phyloP scores from a whole-genome alignment of 1,284 basidiomycete genomes.

The Moesziomyces parantarcticus region DNA sequence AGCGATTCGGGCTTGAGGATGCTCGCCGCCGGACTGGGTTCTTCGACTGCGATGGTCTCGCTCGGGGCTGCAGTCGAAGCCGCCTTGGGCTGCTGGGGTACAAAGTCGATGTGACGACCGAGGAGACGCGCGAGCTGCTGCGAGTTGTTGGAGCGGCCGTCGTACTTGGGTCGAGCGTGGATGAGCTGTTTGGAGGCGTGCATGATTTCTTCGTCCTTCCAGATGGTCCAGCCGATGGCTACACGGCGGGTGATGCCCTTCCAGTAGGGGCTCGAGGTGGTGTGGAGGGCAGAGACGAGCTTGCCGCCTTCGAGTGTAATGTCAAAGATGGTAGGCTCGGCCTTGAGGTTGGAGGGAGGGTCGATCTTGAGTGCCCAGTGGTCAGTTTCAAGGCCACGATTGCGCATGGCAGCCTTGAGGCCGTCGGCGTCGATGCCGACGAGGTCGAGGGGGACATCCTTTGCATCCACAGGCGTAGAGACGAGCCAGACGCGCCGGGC shows the following conservation, averaged over 20 bases:
- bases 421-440: slow-evolving; percentile 42
- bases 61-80: slow-evolving; percentile 4
- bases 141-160: slow-evolving; percentile 40
- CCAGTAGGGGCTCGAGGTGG: slow-evolving; percentile 38
- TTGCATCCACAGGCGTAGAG: slow-evolving; percentile 29
- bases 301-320: slow-evolving; percentile 31
- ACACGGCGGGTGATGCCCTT: slow-evolving; percentile 20
- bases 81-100: neutral
- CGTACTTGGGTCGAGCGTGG: slow-evolving; percentile 41
- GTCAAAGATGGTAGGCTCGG: slow-evolving; percentile 34
- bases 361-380: slow-evolving; percentile 52
- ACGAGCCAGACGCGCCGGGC: slow-evolving; percentile 41
- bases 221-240: slow-evolving; percentile 43
- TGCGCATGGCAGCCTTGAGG: slow-evolving; percentile 42
- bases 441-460: slow-evolving; percentile 32
- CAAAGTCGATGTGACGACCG: slow-evolving; percentile 32
- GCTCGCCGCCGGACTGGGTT: slow-evolving; percentile 14
- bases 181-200: slow-evolving; percentile 34
- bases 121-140: slow-evolving; percentile 39
- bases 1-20: slow-evolving; percentile 16
- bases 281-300: slow-evolving; percentile 19
- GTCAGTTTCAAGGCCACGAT: slow-evolving; percentile 45
- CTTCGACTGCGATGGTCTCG: slow-evolving; percentile 3
- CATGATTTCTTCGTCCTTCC: slow-evolving; percentile 39
- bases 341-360: slow-evolving; percentile 8